Percentiles rank a stretch among this genome's conserved stretches.
Conservation (phyloP, 1,284 basidiomycete genomes). For the Apiotrichum gracile region DNA sequence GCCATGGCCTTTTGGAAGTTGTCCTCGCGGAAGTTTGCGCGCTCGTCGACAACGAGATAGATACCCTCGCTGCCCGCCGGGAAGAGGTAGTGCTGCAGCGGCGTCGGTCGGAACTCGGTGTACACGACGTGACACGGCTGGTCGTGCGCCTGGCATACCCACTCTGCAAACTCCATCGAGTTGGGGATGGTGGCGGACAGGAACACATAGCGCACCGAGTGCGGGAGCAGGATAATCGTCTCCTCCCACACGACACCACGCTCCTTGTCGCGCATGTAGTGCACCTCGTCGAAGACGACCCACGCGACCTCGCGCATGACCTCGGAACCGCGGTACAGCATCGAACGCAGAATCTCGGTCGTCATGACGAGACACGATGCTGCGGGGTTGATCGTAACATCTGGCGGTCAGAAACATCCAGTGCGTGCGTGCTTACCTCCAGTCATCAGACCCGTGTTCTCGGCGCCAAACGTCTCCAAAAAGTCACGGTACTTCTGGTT, state of each 20-base stretch:
- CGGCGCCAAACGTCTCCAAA: constrained; percentile 88
- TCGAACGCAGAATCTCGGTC: constrained; percentile 98
- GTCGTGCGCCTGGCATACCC: constrained; percentile 95
- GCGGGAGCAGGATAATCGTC: constrained; percentile 94
- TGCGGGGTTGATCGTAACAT: constrained; percentile 98
- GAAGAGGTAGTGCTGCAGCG: constrained; percentile 96
- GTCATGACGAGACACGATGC: constrained; percentile 99
- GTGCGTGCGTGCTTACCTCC: constrained; percentile 48
- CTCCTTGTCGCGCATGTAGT: constrained; percentile 97
- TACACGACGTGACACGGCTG: constrained; percentile 99
- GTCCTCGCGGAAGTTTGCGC: constrained; percentile 92
- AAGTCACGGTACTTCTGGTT: constrained; percentile 99
- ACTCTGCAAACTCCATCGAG: constrained; percentile 98
- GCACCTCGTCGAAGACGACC: constrained; percentile 99
- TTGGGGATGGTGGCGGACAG: constrained; percentile 99
- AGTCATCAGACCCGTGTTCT: constrained; percentile 88
- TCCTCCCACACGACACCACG: constrained; percentile 64
- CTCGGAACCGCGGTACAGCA: constrained; percentile 98
- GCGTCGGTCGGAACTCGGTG: constrained; percentile 97
- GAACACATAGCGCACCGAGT: constrained; percentile 95
- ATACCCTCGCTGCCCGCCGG: constrained; percentile 95
- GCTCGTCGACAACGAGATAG: constrained; percentile 92
- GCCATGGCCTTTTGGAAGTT: constrained; percentile 99
- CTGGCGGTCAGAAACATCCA: background rate
- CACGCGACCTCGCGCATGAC: constrained; percentile 99